Evolutionary conservation across 768 basidiomycete species (phyloP).

Genomic region (Psilocybe cubensis): DNA sequence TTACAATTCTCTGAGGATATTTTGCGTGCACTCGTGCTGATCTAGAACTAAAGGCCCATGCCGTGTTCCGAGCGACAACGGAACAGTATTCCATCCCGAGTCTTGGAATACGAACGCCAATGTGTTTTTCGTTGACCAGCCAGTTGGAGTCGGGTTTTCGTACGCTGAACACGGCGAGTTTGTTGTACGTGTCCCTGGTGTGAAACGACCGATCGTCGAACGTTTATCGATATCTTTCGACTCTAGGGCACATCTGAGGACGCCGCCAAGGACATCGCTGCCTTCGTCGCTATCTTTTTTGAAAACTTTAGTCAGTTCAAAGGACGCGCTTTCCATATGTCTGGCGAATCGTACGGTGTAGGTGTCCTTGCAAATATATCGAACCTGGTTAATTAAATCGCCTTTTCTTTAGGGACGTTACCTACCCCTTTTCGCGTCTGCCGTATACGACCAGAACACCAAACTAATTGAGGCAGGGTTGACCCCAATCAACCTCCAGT

Average conservation of each 20-base stretch:
- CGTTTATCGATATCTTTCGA: not conserved
- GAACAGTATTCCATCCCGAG: conserved; percentile 56
- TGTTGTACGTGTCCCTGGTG: conserved; percentile 54
- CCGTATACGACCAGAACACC: conserved; percentile 75
- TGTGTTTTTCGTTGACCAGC: conserved; percentile 66
- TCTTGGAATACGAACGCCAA: conserved; percentile 74
- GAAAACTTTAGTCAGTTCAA: conserved; percentile 75
- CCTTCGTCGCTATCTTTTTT: conserved; percentile 74
- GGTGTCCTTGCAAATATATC: conserved; percentile 18
- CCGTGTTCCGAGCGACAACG: conserved; percentile 53
- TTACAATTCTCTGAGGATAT: conserved; percentile 22
- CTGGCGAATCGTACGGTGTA: conserved; percentile 81
- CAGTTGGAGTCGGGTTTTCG: conserved; percentile 63
- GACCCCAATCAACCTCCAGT: conserved; percentile 65
- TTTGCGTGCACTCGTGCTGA: conserved; percentile 2
- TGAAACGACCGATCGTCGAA: not conserved
- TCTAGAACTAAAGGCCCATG: conserved; percentile 58
- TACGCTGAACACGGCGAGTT: conserved; percentile 67
- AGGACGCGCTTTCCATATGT: conserved; percentile 65
- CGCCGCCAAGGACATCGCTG: conserved; percentile 70
- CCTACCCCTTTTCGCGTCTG: conserved; percentile 75
- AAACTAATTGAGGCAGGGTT: conserved; percentile 54
- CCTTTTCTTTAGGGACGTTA: conserved; percentile 57
- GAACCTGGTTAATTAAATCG: not conserved
- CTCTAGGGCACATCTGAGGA: conserved; percentile 63